A percentile compares a stretch with the other conserved stretches of the same genome.
phyloP scores from a whole-genome alignment of 106 monocot genomes.

The Dendrobium chrysotoxum region DNA sequence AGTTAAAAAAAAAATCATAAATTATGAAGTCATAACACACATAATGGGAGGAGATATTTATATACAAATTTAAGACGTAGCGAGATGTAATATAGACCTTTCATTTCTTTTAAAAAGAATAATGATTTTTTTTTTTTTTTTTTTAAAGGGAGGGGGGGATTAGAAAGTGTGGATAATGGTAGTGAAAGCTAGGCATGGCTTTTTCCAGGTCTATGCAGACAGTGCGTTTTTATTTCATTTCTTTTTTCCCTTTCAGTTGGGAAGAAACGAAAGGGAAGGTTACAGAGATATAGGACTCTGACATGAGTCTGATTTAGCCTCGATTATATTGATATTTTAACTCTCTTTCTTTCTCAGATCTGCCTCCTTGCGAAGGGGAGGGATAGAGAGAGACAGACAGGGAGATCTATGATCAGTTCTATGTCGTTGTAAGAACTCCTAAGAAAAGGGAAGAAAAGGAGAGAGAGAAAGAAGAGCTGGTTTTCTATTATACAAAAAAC shows the following conservation, averaged over 20 bases:
- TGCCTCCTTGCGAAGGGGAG: neutral
- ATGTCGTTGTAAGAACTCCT: constrained; percentile 18
- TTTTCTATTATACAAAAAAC: constrained; percentile 22
- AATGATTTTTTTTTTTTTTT: too few relatives aligned
- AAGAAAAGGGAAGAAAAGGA: constrained; percentile 16
- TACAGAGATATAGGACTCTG: constrained; percentile 17
- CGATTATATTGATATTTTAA: constrained; percentile 12
- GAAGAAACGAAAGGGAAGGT: constrained; percentile 14
- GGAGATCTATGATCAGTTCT: constrained; percentile 10
- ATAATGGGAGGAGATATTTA: too few relatives aligned
- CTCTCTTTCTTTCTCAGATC: neutral
- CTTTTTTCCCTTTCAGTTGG: constrained; percentile 32
- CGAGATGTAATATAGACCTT: too few relatives aligned
- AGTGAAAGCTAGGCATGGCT: constrained; percentile 41
- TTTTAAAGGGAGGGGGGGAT: neutral
- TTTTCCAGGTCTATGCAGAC: constrained; percentile 9
- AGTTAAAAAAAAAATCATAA: too few relatives aligned
- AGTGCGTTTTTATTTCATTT: constrained; percentile 7
- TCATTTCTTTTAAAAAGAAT: too few relatives aligned
- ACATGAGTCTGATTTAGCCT: constrained; percentile 22
- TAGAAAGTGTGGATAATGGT: constrained; percentile 32
- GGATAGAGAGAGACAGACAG: constrained; percentile 7
- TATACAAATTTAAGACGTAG: too few relatives aligned
- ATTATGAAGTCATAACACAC: too few relatives aligned
- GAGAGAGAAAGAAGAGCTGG: constrained; percentile 13